Evolutionary conservation across 352 stramenopile species (phyloP), one percentile per base, ranked within the genome.

Genomic region (Globisporangium irregulare): DNA sequence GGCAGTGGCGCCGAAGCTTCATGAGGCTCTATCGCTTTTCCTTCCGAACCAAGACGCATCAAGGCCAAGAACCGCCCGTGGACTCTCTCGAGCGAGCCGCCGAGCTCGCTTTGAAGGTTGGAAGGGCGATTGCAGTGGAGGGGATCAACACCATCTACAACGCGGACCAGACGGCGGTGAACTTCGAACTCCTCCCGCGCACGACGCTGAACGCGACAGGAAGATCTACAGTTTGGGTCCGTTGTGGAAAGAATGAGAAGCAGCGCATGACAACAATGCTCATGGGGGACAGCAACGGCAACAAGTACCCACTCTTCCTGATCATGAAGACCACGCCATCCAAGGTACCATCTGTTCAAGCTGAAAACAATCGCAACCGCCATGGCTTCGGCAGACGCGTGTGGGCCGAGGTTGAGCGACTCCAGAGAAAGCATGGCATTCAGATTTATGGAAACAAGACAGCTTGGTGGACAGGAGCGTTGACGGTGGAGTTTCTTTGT

Each of bases 151-250:
- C 57, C 3, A 63, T 78, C 25, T 70, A 66, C 59, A 76, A 76
- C 46, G 71, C 69, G 0, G 62, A 81, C 24, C 68, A 73, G n/a
- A 78, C 54, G 7, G 61, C 62, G 2, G 60, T 74, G 10, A 70
- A 71, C 32, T 80, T 76, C 57, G 77, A 80, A 59, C 54, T 79
- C 0, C n/a, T 78, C 3, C 69, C 73, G 0, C 66, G 69, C 8
- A 75, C 20, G 14, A 78, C 72, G 6, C 53, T 78, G 9, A 24
- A 66, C 0, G 15, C 48, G 1, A 68, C 27, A 12, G 71, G 43
- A 18, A 51, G 1, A 14, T 22, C 4, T 14, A 56, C 59, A 0
- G 38, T 55, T 3, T 64, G 59, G 41, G 25, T 29, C 14, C 43
- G 43, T 12, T 56, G 38, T 7, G 15, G 59, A 0, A 56, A 41